Evolutionary conservation across 192 early-diverging fungal species (phyloP), one percentile per base, ranked within the genome.

Genomic region (Pilaira anomala): DNA sequence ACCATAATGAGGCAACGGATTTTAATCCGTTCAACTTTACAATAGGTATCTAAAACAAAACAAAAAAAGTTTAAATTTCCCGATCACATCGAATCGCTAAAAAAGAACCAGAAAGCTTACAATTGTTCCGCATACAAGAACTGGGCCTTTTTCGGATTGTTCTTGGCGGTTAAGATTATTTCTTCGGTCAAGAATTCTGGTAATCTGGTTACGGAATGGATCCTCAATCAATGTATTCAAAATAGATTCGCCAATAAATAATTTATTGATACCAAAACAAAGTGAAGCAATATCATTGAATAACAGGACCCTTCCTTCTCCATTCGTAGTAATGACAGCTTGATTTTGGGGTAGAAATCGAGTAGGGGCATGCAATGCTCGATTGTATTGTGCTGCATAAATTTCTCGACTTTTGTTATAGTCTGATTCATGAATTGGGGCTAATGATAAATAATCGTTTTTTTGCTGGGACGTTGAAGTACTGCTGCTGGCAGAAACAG

Each of bases 1-100:
- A 72, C 85, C 85, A 87, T 16, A 87, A 60, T 8, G 82, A 81
- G 16, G 85, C 85, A 49, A 82, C 76, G 28, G 82, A 78, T 16
- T 66, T 79, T 30, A 72, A 66, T 1, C 78, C 71, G 59, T 83
- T 75, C 24, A 69, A 64, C 61, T 82, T 85, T 58, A 78, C 56
- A 54, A 87, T 85, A 9, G 80, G 76, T 36, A 85, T 62, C 83
- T 82, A 30, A 29, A 60, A 7, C 46, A 25, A 22, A 18, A 24
- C 9, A 28, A 66, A 13, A 46, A 11, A 1, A 29, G 21, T 19
- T 8, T 39, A 56, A 11, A 63, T 29, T 16, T 24, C 14, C 30
- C 7, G 13, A n/a, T 28, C 24, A 7, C 18, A 41, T 22, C 14
- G 1, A 22, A 41, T 22, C 14, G 1, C n/a, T 50, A 51, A 30